These are phyloP conservation scores for Diaporthe citrichinensis DNA, from an alignment of 2,329 filamentous ascomycete genomes.

Conservation along the genomic window DNA sequence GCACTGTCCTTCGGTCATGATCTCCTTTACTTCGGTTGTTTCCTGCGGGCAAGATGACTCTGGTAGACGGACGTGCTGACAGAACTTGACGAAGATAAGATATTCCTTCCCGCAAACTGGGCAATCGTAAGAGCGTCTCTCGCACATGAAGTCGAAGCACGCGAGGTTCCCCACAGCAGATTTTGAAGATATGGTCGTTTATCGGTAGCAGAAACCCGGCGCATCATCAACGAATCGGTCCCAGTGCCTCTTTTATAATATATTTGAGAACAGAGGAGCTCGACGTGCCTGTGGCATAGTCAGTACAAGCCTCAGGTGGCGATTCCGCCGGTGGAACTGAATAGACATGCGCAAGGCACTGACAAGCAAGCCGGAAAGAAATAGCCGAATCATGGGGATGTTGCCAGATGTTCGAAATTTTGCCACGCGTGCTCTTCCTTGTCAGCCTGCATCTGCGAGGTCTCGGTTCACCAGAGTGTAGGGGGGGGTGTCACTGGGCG, in stretches of 20 bases:
- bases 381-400: slow-evolving; percentile 25
- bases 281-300: slow-evolving; percentile 23
- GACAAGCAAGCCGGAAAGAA: slow-evolving; percentile 35
- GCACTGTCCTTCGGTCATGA: slow-evolving; percentile 68
- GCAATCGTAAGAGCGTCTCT: slow-evolving; percentile 69
- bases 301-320: slow-evolving; percentile 34
- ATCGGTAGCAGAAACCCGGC: slow-evolving; percentile 12
- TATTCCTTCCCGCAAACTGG: slow-evolving; percentile 73
- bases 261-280: neutral
- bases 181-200: slow-evolving; percentile 41
- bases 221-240: slow-evolving; percentile 31
- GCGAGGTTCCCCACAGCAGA: slow-evolving; percentile 14
- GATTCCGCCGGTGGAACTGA: neutral
- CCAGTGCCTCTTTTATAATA: slow-evolving; percentile 13
- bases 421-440: slow-evolving; percentile 35
- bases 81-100: slow-evolving; percentile 71
- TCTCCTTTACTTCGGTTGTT: slow-evolving; percentile 54
- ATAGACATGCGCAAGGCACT: slow-evolving; percentile 26
- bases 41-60: slow-evolving; percentile 63
- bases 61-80: slow-evolving; percentile 65
- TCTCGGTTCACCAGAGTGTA: slow-evolving; percentile 11
- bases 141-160: slow-evolving; percentile 67
- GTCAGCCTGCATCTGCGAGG: slow-evolving; percentile 25
- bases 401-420: slow-evolving; percentile 19
- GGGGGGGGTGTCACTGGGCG: slow-evolving; percentile 26